Evolutionary conservation across 805 yeast species (phyloP).

Genomic region (Danielia reshetovae): DNA sequence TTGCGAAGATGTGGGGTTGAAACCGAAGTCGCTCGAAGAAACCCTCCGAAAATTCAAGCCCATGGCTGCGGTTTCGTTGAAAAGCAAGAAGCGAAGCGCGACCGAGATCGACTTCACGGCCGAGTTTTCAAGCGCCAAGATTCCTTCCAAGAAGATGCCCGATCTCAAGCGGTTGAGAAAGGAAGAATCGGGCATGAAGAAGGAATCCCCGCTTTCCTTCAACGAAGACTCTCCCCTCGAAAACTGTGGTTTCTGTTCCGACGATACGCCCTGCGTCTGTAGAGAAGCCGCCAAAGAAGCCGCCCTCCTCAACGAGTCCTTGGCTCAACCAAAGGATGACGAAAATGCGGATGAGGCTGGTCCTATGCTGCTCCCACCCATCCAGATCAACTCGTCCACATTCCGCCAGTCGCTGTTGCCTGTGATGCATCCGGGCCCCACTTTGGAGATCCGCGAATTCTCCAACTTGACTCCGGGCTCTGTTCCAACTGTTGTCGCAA

Average conservation of each 20-base stretch:
- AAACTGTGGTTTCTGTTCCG: conserved; percentile 91
- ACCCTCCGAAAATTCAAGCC: conserved; percentile 49
- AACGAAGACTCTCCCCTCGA: conserved; percentile 54
- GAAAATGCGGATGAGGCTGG: conserved; percentile 29
- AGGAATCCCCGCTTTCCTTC: conserved; percentile 14
- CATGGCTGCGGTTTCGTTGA: conserved; percentile 62
- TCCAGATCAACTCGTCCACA: conserved; percentile 23
- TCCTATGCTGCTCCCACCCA: conserved; percentile 40
- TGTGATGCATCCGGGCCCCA: conserved; percentile 63
- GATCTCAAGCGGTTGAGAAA: conserved; percentile 31
- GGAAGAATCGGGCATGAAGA: conserved; percentile 3
- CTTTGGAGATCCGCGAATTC: conserved; percentile 47
- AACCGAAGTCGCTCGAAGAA: conserved; percentile 26
- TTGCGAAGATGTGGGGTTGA: conserved; percentile 53
- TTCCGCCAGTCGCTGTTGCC: conserved; percentile 43
- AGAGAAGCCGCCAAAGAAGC: conserved; percentile 66
- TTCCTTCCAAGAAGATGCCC: conserved; percentile 31
- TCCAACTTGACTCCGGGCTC: conserved; percentile 37
- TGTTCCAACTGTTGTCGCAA: conserved; percentile 28
- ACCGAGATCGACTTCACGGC: conserved; percentile 56
- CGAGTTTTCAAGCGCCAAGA: no score
- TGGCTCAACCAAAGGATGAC: conserved; percentile 16
- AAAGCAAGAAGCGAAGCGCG: conserved; percentile 27
- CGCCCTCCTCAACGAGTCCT: conserved; percentile 30
- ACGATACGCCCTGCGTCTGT: conserved; percentile 88